Conservation (phyloP, 441 rosid genomes). For the Adansonia grandidieri region DNA sequence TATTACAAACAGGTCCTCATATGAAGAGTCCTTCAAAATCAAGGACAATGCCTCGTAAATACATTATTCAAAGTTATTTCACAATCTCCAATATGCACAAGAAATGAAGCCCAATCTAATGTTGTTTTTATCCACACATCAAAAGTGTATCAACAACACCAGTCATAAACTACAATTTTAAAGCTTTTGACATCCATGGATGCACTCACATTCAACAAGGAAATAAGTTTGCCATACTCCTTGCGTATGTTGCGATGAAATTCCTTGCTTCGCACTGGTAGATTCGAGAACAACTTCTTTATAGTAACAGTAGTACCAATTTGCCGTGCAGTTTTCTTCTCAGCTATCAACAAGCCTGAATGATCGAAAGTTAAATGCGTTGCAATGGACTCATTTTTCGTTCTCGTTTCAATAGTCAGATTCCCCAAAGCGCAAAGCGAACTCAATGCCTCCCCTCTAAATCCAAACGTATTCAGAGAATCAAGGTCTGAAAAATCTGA, state of each 20-base stretch:
- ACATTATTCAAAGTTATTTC: background rate
- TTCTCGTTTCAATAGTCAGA: conserved; percentile 84
- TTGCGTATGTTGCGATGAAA: conserved; percentile 90
- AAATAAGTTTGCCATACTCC: conserved; percentile 87
- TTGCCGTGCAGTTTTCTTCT: conserved; percentile 84
- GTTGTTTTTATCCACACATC: background rate
- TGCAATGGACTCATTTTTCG: conserved; percentile 71
- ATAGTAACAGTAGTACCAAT: conserved; percentile 90
- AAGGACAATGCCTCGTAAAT: background rate
- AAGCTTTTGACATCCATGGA: background rate
- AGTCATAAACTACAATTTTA: background rate
- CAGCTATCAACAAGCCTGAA: conserved; percentile 66
- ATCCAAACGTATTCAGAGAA: conserved; percentile 81
- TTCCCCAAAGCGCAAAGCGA: conserved; percentile 90
- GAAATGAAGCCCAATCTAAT: background rate
- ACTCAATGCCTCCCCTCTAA: conserved; percentile 97
- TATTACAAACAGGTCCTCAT: background rate
- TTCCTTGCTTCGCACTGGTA: conserved; percentile 95
- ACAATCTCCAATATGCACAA: conserved; percentile 17
- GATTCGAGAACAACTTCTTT: conserved; percentile 79
- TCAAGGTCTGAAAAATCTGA: conserved; percentile 66
- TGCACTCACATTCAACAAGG: conserved; percentile 75
- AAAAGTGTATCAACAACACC: background rate
- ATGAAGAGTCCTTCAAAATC: background rate
- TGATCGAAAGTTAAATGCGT: conserved; percentile 83